Conservation (phyloP, 164 flowering plant species). For the Warburgia ugandensis region DNA sequence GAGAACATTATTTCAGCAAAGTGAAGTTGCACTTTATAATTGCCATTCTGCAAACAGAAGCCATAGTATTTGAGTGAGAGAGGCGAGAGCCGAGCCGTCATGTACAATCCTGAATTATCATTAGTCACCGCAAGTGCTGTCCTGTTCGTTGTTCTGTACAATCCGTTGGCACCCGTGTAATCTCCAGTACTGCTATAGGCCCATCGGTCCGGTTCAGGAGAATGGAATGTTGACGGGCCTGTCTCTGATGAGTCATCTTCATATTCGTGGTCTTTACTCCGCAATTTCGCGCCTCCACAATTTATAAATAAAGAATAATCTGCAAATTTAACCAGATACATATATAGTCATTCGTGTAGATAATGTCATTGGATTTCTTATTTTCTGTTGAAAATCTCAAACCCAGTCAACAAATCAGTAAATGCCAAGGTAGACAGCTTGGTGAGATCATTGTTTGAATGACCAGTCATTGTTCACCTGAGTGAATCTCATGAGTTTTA, state of each 20-base stretch:
- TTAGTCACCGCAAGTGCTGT: not conserved
- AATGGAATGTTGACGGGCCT: constrained; percentile 3
- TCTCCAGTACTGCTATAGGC: constrained; percentile 18
- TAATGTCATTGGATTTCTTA: constrained; percentile 24
- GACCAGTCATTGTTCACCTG: too few species aligned
- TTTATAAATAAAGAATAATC: constrained; percentile 60
- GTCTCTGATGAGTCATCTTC: constrained; percentile 3
- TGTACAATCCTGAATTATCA: constrained; percentile 23
- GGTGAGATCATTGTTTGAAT: too few species aligned
- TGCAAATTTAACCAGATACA: constrained; percentile 17
- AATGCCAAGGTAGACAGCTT: too few species aligned
- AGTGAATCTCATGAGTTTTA: too few species aligned
- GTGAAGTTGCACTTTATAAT: constrained; percentile 65
- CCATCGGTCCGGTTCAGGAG: constrained; percentile 7
- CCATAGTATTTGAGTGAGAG: constrained; percentile 74
- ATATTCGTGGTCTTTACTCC: not conserved
- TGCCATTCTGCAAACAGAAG: constrained; percentile 61
- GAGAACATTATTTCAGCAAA: constrained; percentile 75
- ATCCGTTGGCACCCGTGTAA: not conserved
- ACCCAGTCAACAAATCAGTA: too few species aligned
- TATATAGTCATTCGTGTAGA: not conserved
- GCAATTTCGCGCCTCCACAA: constrained; percentile 50
- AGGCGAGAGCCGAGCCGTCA: constrained; percentile 63
- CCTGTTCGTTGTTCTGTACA: not conserved
- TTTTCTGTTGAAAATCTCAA: too few species aligned